Evolutionary conservation across 139 green algal species (phyloP).

Genomic region (Volvox africanus): DNA sequence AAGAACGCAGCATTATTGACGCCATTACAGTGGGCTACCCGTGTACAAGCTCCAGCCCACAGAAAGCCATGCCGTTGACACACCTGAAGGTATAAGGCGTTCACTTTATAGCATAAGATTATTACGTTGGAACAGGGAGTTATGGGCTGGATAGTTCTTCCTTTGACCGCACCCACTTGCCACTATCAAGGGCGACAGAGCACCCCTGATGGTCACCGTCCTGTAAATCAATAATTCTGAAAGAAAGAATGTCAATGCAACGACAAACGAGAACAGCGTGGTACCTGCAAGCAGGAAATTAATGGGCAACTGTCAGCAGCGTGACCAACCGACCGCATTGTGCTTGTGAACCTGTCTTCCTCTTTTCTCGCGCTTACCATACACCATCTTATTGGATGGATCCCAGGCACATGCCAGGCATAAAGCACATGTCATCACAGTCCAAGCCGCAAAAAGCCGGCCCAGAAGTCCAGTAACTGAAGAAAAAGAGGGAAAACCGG

Average conservation of each 20-base stretch:
- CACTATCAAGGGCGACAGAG: conserved; percentile 77
- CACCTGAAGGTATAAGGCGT: not conserved
- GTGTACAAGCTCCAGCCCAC: conserved; percentile 32
- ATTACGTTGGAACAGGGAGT: not conserved
- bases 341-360: no score
- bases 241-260: conserved; percentile 82
- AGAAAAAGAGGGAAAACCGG: not conserved
- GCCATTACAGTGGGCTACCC: not conserved
- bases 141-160: no score
- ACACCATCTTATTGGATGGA: conserved; percentile 77
- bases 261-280: conserved; percentile 85
- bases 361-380: conserved; percentile 66
- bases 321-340: no score
- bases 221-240: conserved; percentile 81
- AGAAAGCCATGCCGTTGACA: conserved; percentile 2
- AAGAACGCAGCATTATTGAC: no score
- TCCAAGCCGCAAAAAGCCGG: conserved; percentile 89
- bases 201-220: conserved; percentile 76
- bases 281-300: conserved; percentile 65
- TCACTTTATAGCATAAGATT: no score
- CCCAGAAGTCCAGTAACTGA: conserved; percentile 86
- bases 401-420: conserved; percentile 87
- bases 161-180: conserved; percentile 53
- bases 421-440: conserved; percentile 81
- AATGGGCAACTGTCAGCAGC: not conserved